phyloP scores from a whole-genome alignment of 768 basidiomycete species.

The Termitomyces sp. region DNA sequence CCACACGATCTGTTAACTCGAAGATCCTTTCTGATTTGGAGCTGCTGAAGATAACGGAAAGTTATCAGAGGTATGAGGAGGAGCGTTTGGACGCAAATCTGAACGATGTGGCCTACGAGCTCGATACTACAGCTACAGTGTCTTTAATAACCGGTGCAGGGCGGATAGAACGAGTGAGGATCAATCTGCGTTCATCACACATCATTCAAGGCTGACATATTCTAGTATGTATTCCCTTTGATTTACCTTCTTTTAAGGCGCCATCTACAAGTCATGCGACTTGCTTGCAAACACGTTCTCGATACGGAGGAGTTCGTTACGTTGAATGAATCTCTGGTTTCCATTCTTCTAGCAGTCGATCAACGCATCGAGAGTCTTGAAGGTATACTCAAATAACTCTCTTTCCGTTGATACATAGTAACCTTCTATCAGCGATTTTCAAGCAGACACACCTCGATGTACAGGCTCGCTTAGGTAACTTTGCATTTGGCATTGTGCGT shows the following conservation, averaged over 20 bases:
- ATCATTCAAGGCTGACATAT: background rate
- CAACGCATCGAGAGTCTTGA: slow-evolving; percentile 28
- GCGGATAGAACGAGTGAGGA: slow-evolving; percentile 29
- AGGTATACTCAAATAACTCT: slow-evolving; percentile 15
- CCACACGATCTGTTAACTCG: slow-evolving; percentile 23
- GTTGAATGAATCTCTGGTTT: slow-evolving; percentile 26
- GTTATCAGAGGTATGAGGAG: slow-evolving; percentile 24
- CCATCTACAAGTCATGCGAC: slow-evolving; percentile 26
- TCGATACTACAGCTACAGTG: slow-evolving; percentile 30
- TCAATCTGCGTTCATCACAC: background rate
- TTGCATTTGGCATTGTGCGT: slow-evolving; percentile 33
- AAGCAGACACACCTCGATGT: slow-evolving; percentile 31
- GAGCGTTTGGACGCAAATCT: slow-evolving; percentile 24
- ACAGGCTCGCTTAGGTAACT: slow-evolving; percentile 27
- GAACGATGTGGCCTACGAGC: slow-evolving; percentile 25
- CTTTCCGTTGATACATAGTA: background rate
- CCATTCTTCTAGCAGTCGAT: slow-evolving; percentile 24
- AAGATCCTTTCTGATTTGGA: slow-evolving; percentile 25
- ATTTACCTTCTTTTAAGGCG: slow-evolving; percentile 29
- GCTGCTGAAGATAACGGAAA: slow-evolving; percentile 21
- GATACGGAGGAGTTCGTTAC: slow-evolving; percentile 26
- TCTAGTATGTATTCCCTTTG: slow-evolving; percentile 30
- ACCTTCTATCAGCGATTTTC: slow-evolving; percentile 23
- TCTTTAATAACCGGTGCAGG: slow-evolving; percentile 28
- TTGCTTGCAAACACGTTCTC: slow-evolving; percentile 30